phyloP scores from a whole-genome alignment of 1,284 basidiomycete genomes.

The Cutaneotrichosporon cyanovorans region DNA sequence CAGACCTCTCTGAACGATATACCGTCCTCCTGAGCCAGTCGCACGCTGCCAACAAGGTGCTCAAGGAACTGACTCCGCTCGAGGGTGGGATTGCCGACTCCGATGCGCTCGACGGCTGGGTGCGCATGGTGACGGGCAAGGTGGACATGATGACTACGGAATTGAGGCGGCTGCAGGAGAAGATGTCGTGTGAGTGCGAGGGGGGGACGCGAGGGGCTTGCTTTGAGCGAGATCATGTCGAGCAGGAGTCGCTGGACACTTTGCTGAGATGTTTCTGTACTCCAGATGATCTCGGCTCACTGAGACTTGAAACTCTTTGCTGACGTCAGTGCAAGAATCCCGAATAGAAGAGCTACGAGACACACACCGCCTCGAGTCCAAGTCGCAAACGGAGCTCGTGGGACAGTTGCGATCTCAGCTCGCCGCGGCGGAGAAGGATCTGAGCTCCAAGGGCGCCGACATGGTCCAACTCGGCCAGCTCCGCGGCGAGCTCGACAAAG shows the following conservation, averaged over 20 bases:
- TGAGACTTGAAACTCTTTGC: slow-evolving; percentile 9
- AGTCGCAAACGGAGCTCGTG: slow-evolving; percentile 66
- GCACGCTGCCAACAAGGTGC: slow-evolving; percentile 57
- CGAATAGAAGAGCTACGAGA: slow-evolving; percentile 74
- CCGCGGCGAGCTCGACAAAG: slow-evolving; percentile 56
- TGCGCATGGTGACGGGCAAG: slow-evolving; percentile 61
- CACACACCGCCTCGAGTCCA: slow-evolving; percentile 66
- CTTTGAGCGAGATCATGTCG: too few species aligned
- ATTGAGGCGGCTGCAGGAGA: slow-evolving; percentile 61
- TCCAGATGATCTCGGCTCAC: slow-evolving; percentile 65
- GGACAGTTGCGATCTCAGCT: slow-evolving; percentile 63
- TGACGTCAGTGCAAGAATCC: slow-evolving; percentile 63
- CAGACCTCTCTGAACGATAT: slow-evolving; percentile 33
- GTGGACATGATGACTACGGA: slow-evolving; percentile 58
- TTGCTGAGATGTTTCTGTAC: neutral
- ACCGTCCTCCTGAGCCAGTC: slow-evolving; percentile 27
- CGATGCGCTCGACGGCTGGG: slow-evolving; percentile 63
- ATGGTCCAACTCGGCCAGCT: slow-evolving; percentile 55
- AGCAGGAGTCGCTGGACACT: too few species aligned
- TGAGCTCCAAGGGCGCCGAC: slow-evolving; percentile 46
- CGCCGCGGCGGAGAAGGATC: slow-evolving; percentile 59
- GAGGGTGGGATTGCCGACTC: slow-evolving; percentile 57
- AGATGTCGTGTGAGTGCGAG: slow-evolving; percentile 57
- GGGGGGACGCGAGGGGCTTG: neutral
- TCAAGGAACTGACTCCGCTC: slow-evolving; percentile 67